Base-by-base conservation (phyloP, 1,139 yeast genomes). In the Candida sp. region DNA sequence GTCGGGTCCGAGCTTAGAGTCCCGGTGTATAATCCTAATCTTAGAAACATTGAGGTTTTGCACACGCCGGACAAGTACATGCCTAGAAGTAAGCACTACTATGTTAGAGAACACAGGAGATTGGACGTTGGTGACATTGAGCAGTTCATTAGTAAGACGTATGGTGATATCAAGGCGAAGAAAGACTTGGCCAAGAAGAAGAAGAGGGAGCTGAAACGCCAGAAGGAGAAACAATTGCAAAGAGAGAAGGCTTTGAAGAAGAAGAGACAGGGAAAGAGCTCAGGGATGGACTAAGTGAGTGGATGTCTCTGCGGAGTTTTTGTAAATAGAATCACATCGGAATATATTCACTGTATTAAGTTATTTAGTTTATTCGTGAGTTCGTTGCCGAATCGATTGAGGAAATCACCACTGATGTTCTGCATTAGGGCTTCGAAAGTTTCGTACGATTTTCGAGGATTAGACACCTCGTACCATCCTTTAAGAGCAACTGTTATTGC, bases 111-210 rank as follows among this genome's bases (percentile, higher is more conserved):
- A 31, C 88, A 84, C 69, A 81, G 90, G 58, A 86, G 86, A 70
- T 75, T 87, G 70, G 98, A 92, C 69, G 97, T 90, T 43, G 89
- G 87, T 54, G 94, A 88, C 64, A 74, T 88, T 54, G 94, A 88
- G 61, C 72, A 23, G 4, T 43, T 43, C 25, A 17, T 43, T 11
- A 73, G 71, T 46, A 59, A 59, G 51, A 54, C 59, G 55, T 51
- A 53, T 37, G 44, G 42, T 23, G 46, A 41, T 17, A 17, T 17
- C 17, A 17, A 17, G 17, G 17, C 17, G 2, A 49, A 47, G 41
- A 51, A 44, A 46, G 52, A 55, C 5, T 22, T 33, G 8, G 17
- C 38, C 4, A 12, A 38, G 42, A 38, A 38, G 11, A 26, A 38
- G 41, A 54, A 52, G 33, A 31, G 30, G 8, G 50, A 32, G 28